Evolutionary conservation across 495 filamentous ascomycete species (phyloP).

Genomic region (Rhypophila decipiens): DNA sequence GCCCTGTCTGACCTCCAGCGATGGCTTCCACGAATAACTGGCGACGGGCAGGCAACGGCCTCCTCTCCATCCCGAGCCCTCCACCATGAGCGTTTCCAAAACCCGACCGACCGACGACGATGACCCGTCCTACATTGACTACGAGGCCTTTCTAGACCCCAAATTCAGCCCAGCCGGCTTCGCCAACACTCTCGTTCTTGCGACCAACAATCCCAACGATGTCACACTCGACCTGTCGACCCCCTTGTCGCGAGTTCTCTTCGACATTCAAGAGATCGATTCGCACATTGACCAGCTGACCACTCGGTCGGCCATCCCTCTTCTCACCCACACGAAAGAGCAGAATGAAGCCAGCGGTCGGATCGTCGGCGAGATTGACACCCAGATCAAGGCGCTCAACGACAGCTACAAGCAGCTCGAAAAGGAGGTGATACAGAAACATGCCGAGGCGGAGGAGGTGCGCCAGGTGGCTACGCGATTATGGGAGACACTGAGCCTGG

Average conservation of each 20-base stretch:
- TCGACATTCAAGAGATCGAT: constrained; percentile 96
- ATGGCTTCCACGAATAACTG: too few relatives aligned
- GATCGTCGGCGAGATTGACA: constrained; percentile 65
- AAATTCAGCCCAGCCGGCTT: constrained; percentile 72
- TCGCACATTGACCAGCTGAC: constrained; percentile 89
- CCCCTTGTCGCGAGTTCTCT: constrained; percentile 86
- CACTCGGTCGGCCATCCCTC: constrained; percentile 72
- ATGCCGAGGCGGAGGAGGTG: constrained; percentile 75
- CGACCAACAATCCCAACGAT: constrained; percentile 88
- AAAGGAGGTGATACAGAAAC: constrained; percentile 73
- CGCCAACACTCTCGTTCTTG: constrained; percentile 79
- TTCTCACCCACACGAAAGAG: constrained; percentile 70
- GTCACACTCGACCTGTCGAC: constrained; percentile 88
- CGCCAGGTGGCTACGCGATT: constrained; percentile 64
- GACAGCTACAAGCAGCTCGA: constrained; percentile 77
- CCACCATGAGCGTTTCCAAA: constrained; percentile 19
- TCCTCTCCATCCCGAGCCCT: background rate
- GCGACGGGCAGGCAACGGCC: too few relatives aligned
- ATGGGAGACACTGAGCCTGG: constrained; percentile 70
- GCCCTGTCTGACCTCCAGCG: too few relatives aligned
- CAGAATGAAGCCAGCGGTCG: constrained; percentile 61
- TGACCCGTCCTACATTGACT: constrained; percentile 90
- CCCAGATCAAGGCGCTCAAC: constrained; percentile 70
- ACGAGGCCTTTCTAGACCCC: constrained; percentile 84
- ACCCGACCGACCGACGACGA: constrained; percentile 20